phyloP scores from a whole-genome alignment of 345 rosid genomes.

The Pistacia vera region DNA sequence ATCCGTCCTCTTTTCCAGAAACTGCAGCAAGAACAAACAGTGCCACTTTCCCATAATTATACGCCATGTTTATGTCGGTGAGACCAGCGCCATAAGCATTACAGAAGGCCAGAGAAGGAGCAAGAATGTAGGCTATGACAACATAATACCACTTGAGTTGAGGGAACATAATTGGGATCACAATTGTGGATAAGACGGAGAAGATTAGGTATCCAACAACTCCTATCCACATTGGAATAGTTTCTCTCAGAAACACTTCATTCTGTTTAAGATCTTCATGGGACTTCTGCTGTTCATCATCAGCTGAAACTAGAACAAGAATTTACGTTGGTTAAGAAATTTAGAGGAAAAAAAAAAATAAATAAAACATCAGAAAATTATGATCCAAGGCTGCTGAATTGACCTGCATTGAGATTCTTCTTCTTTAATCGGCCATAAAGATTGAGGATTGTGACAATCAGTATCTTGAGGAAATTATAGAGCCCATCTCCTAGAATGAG shows the following conservation, averaged over 20 bases:
- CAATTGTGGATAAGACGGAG: conserved; percentile 58
- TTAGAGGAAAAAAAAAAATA: neutral
- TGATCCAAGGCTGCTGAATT: neutral
- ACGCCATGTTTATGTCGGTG: conserved; percentile 96
- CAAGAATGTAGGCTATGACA: conserved; percentile 71
- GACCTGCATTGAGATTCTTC: conserved; percentile 33
- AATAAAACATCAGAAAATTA: neutral
- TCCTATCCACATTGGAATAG: conserved; percentile 79
- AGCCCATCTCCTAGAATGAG: conserved; percentile 93
- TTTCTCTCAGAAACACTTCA: conserved; percentile 68
- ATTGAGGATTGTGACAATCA: conserved; percentile 47
- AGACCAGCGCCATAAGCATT: conserved; percentile 96
- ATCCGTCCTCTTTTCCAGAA: conserved; percentile 74
- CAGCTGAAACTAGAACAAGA: conserved; percentile 1
- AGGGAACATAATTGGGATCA: conserved; percentile 81
- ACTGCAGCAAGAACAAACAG: conserved; percentile 76
- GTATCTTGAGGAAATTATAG: conserved; percentile 78
- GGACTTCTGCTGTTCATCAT: conserved; percentile 27
- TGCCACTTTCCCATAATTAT: conserved; percentile 94
- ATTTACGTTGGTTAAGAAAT: neutral
- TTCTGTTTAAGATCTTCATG: conserved; percentile 47
- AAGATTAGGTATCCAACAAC: conserved; percentile 56
- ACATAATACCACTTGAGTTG: conserved; percentile 91
- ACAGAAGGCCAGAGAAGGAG: conserved; percentile 91
- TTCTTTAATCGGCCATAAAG: conserved; percentile 50